These are phyloP conservation scores for Flaveria robusta DNA, from an alignment of 129 eudicot genomes.

Conservation along the genomic window DNA sequence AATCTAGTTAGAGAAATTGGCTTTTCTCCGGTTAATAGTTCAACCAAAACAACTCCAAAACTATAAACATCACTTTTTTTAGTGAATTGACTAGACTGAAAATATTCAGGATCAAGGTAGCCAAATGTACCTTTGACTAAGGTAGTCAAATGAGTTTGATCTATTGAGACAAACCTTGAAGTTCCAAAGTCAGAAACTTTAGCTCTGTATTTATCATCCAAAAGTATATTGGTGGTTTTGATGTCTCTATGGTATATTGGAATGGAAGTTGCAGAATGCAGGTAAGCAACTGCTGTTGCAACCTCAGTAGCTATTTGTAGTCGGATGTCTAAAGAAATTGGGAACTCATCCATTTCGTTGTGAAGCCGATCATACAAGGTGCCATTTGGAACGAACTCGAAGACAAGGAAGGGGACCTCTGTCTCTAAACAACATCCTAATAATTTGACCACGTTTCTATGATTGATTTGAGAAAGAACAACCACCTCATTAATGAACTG, in stretches of 20 bases:
- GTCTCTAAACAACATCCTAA: slow-evolving; percentile 42
- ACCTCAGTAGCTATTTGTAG: slow-evolving; percentile 33
- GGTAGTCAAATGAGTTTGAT: slow-evolving; percentile 37
- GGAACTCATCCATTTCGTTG: neutral
- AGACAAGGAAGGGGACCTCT: slow-evolving; percentile 36
- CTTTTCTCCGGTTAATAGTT: slow-evolving; percentile 26
- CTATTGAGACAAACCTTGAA: slow-evolving; percentile 29
- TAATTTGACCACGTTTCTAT: slow-evolving; percentile 38
- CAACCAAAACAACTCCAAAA: slow-evolving; percentile 35
- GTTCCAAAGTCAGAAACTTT: slow-evolving; percentile 42
- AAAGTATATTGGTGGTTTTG: slow-evolving; percentile 31
- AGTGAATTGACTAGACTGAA: slow-evolving; percentile 32
- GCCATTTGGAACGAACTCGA: slow-evolving; percentile 41
- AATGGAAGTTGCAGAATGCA: slow-evolving; percentile 32
- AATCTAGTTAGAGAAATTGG: slow-evolving; percentile 7
- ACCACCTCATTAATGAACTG: slow-evolving; percentile 39
- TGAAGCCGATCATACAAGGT: slow-evolving; percentile 37
- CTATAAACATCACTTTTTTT: slow-evolving; percentile 41
- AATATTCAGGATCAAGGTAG: slow-evolving; percentile 41
- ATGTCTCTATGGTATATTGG: slow-evolving; percentile 42
- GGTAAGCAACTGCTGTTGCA: slow-evolving; percentile 33
- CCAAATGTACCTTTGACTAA: slow-evolving; percentile 40
- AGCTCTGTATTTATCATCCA: slow-evolving; percentile 7
- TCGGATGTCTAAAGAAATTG: slow-evolving; percentile 25
- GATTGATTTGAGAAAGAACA: slow-evolving; percentile 33